Base-by-base conservation (phyloP, 1,284 basidiomycete species). In the Grifola frondosa region DNA sequence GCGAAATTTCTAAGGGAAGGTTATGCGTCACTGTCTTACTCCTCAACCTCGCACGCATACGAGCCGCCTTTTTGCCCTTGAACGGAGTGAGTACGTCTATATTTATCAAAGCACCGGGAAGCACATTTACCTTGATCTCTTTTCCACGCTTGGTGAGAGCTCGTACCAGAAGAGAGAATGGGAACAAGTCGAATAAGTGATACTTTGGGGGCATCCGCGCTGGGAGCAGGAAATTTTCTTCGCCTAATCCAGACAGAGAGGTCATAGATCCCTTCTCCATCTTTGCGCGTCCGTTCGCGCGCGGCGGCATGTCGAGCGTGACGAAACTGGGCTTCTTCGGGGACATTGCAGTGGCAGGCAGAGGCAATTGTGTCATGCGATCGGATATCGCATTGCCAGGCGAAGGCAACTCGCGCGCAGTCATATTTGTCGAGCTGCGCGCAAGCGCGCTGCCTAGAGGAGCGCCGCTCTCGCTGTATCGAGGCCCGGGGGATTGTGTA, bases 1-100 rank as follows among this genome's bases (percentile, higher is more conserved):
- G 64, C 7, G 80, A 82, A 41, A 89, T 76, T 65, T 88, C 87
- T 39, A 88, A 64, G 1, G 87, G 87, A 26, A 88, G 62, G 59
- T 88, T 88, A 47, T 84, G 81, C 30, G 78, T 79, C 15, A 75
- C 68, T 6, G 70, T 60, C 48, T 67, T 65, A 42, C 66, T 64
- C 31, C 64, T 60, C 57, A 78, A 62, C 59, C 69, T 71, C 7
- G 79, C 80, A 30, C 79, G 66, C 36, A 77, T 52, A 44, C 66
- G 67, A 17, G 77, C 80, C 3, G 73, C 80, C 55, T 75, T 81
- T 61, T 75, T 81, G 20, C 81, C 55, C 50, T 57, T n/a, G n/a
- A n/a, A n/a, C n/a, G n/a, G n/a, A n/a, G n/a, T n/a, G n/a, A n/a
- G n/a, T n/a, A n/a, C n/a, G n/a, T n/a, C n/a, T n/a, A n/a, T n/a